Percentiles rank a stretch among this genome's conserved stretches.
Conservation (phyloP, 805 yeast species). For the Kuraishia ogatae region DNA sequence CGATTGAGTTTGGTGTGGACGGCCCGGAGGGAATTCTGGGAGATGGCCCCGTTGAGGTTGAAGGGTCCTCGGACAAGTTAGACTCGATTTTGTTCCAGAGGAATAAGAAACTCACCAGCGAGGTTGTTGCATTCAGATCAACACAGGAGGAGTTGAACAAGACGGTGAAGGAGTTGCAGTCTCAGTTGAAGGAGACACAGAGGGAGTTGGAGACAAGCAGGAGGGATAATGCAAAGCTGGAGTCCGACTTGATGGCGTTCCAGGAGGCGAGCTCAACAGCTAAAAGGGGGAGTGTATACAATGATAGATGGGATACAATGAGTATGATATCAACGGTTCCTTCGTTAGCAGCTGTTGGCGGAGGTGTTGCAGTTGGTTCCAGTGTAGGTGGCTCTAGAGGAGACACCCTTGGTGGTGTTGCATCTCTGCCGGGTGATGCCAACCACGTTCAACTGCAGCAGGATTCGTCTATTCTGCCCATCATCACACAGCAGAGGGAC, state of each 20-base stretch:
- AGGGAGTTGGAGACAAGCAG: conserved; percentile 33
- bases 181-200: conserved; percentile 22
- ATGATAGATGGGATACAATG: conserved; percentile 50
- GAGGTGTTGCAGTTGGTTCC: background rate
- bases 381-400: background rate
- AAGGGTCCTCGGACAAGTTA: conserved; percentile 14
- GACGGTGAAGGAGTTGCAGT: conserved; percentile 31
- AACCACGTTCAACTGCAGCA: conserved; percentile 6
- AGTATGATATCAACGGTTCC: conserved; percentile 49
- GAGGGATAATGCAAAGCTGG: conserved; percentile 52
- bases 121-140: conserved; percentile 57
- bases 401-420: no score
- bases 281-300: conserved; percentile 13
- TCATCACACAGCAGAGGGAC: conserved; percentile 91
- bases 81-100: conserved; percentile 59
- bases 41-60: background rate
- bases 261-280: conserved; percentile 24
- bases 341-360: background rate
- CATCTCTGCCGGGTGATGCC: no score
- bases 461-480: conserved; percentile 60
- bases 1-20: conserved; percentile 62
- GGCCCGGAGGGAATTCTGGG: conserved; percentile 23
- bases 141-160: conserved; percentile 38
- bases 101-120: conserved; percentile 66
- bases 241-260: conserved; percentile 58